phyloP scores from a whole-genome alignment of 2,329 filamentous ascomycete genomes.

The Capronia coronata region DNA sequence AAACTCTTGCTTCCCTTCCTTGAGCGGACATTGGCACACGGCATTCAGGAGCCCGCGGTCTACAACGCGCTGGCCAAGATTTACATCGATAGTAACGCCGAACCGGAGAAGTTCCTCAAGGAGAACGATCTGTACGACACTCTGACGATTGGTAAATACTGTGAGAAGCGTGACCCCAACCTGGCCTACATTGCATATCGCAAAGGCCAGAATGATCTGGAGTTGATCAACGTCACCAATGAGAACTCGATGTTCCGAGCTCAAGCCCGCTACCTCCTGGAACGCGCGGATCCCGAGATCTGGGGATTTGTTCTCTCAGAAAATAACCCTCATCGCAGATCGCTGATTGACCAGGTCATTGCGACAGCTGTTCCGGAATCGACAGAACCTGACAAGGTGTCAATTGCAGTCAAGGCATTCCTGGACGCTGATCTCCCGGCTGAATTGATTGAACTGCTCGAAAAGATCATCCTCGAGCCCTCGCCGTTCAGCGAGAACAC shows the following conservation, averaged over 20 bases:
- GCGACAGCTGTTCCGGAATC: slow-evolving; percentile 91
- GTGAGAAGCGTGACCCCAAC: slow-evolving; percentile 96
- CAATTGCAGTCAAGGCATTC: slow-evolving; percentile 87
- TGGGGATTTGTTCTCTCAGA: slow-evolving; percentile 92
- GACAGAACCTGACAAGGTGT: slow-evolving; percentile 88
- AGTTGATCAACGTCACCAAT: slow-evolving; percentile 95
- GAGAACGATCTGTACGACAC: slow-evolving; percentile 97
- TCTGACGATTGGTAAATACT: slow-evolving; percentile 89
- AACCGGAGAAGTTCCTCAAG: slow-evolving; percentile 94
- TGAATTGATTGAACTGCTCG: slow-evolving; percentile 92
- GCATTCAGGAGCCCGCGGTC: slow-evolving; percentile 92
- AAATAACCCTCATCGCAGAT: slow-evolving; percentile 92
- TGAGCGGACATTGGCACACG: slow-evolving; percentile 78
- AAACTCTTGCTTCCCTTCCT: slow-evolving; percentile 96
- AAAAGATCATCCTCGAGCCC: slow-evolving; percentile 99
- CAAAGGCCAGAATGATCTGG: slow-evolving; percentile 95
- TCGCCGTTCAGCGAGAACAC: slow-evolving; percentile 97
- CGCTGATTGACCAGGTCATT: slow-evolving; percentile 91
- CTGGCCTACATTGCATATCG: slow-evolving; percentile 89
- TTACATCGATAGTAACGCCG: slow-evolving; percentile 95
- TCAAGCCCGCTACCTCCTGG: slow-evolving; percentile 91
- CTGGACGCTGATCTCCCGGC: slow-evolving; percentile 82
- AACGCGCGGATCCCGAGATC: slow-evolving; percentile 80
- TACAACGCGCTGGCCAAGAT: slow-evolving; percentile 98
- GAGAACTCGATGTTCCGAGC: slow-evolving; percentile 99